Evolutionary conservation across 371 early-diverging fungal species (phyloP).

Genomic region (Mortierella sp.): DNA sequence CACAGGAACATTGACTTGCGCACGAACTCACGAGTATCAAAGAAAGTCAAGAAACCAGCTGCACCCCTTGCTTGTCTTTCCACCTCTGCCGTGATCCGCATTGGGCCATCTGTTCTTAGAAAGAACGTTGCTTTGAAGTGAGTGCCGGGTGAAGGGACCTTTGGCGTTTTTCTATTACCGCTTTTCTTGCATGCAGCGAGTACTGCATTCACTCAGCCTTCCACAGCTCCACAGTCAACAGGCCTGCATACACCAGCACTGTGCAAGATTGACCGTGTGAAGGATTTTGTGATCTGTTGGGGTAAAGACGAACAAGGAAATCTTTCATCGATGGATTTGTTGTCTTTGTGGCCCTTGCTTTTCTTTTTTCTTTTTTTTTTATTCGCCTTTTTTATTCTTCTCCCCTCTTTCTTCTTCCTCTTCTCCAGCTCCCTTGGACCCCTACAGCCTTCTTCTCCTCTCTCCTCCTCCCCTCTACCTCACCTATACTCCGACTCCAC

Average conservation of each 20-base stretch:
- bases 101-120: too few species aligned
- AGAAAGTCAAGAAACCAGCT: background rate
- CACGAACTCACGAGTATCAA: background rate
- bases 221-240: too few species aligned
- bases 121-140: too few species aligned
- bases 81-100: background rate
- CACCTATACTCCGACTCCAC: background rate
- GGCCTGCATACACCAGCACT: background rate
- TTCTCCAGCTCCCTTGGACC: background rate
- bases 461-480: background rate
- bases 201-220: too few species aligned
- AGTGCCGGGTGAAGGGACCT: too few species aligned
- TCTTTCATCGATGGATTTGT: too few species aligned
- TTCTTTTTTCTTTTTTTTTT: background rate
- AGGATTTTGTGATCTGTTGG: constrained; percentile 11
- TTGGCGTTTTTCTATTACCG: too few species aligned
- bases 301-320: background rate
- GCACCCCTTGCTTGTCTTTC: background rate
- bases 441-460: background rate
- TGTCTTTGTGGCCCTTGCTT: constrained; percentile 4
- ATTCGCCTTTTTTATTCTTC: background rate
- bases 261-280: background rate
- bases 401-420: background rate
- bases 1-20: background rate
- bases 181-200: too few species aligned